phyloP scores from a whole-genome alignment of 2,329 filamentous ascomycete species.

The Dothistroma pini region DNA sequence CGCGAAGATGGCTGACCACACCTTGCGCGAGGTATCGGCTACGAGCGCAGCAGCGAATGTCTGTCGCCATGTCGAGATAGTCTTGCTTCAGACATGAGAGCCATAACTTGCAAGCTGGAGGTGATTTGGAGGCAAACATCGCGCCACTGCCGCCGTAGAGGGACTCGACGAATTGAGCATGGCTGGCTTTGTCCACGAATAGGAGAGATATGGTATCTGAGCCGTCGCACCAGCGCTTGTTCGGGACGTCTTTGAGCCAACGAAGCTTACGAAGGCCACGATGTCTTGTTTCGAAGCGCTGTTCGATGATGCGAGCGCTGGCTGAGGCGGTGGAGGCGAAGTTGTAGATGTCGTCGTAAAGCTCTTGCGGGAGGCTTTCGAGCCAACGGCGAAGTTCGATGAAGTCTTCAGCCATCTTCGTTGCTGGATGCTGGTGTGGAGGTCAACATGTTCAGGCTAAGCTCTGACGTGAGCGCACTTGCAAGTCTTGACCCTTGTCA shows the following conservation, averaged over 20 bases:
- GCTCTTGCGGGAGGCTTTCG: conserved; percentile 8
- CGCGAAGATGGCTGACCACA: too few relatives aligned
- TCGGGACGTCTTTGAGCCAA: background rate
- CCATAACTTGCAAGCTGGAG: background rate
- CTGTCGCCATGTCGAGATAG: background rate
- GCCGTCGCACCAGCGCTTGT: background rate
- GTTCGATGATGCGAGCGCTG: background rate
- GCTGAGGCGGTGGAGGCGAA: conserved; percentile 6
- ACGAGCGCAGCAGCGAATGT: background rate
- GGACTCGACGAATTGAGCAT: background rate
- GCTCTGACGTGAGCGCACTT: background rate
- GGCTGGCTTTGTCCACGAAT: background rate
- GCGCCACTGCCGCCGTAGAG: background rate
- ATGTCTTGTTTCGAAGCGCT: background rate
- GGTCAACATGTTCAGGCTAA: background rate
- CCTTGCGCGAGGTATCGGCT: too few relatives aligned
- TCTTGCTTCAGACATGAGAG: background rate
- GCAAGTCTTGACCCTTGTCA: background rate
- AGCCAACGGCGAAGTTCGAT: background rate
- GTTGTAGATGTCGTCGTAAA: conserved; percentile 11
- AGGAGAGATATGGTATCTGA: background rate
- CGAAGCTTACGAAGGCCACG: background rate
- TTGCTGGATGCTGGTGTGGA: background rate
- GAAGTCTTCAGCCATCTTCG: background rate
- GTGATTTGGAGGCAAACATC: background rate